These are phyloP conservation scores for Cladosporium velox DNA, from an alignment of 2,329 filamentous ascomycete genomes.

Conservation along the genomic window DNA sequence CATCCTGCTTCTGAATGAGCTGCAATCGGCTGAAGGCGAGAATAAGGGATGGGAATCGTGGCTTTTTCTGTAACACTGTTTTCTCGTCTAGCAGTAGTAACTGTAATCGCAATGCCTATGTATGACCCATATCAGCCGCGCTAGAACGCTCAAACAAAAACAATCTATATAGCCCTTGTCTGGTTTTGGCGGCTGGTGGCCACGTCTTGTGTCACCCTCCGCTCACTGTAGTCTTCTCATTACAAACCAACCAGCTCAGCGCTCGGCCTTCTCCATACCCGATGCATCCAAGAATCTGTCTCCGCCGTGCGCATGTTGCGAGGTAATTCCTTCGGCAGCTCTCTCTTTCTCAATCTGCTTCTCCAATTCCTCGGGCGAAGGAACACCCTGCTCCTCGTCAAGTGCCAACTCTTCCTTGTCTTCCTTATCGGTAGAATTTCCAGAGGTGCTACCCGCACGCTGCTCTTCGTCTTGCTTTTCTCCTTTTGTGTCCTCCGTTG, in stretches of 20 bases:
- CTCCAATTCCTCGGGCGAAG: slow-evolving; percentile 21
- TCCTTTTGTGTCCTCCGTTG: slow-evolving; percentile 27
- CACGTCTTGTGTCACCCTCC: not conserved
- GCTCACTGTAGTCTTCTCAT: not conserved
- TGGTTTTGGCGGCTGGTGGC: not conserved
- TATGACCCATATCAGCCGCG: not conserved
- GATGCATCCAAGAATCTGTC: slow-evolving; percentile 30
- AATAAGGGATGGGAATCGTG: no score
- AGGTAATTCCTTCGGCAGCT: not conserved
- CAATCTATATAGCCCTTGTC: not conserved
- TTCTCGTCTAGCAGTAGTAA: not conserved
- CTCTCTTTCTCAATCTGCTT: slow-evolving; percentile 24
- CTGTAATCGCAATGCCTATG: not conserved
- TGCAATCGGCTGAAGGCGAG: not conserved
- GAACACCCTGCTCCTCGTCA: slow-evolving; percentile 29
- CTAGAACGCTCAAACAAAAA: slow-evolving; percentile 9
- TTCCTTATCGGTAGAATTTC: slow-evolving; percentile 21
- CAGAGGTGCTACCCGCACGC: slow-evolving; percentile 4
- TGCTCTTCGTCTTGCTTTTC: slow-evolving; percentile 7
- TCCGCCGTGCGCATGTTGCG: not conserved
- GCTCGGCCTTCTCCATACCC: slow-evolving; percentile 31
- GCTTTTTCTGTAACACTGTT: no score
- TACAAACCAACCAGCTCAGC: not conserved
- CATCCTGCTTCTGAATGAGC: not conserved
- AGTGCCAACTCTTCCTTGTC: slow-evolving; percentile 25